A percentile compares a stretch with the other conserved stretches of the same genome.
Conservation (phyloP, 306 rosid species). For the Rubus idaeus region DNA sequence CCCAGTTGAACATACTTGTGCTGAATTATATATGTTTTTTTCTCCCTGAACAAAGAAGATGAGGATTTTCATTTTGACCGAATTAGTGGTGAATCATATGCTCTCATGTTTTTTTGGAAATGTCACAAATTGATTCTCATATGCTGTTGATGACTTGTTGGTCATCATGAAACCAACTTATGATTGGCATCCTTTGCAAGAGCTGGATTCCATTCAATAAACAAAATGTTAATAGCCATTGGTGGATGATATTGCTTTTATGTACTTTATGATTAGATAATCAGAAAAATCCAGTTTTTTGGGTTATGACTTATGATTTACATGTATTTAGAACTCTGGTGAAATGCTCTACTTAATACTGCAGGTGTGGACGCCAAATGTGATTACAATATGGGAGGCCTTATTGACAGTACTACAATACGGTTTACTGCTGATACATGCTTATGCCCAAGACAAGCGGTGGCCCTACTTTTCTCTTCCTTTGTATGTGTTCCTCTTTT, state of each 20-base stretch:
- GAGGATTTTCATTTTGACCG: not conserved
- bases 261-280: not conserved
- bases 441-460: slow-evolving; percentile 97
- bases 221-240: not conserved
- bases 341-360: slow-evolving; percentile 14
- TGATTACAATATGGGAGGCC: slow-evolving; percentile 90
- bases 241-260: not conserved
- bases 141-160: not conserved
- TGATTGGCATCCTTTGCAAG: not conserved
- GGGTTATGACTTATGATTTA: slow-evolving; percentile 7
- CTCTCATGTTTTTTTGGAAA: not conserved
- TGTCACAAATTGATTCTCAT: not conserved
- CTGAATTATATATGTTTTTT: not conserved
- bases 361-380: slow-evolving; percentile 95
- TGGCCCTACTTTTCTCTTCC: slow-evolving; percentile 92
- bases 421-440: slow-evolving; percentile 80
- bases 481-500: slow-evolving; percentile 47
- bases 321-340: slow-evolving; percentile 16
- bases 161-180: not conserved
- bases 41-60: not conserved
- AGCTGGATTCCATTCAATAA: not conserved
- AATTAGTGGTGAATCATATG: not conserved
- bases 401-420: slow-evolving; percentile 79
- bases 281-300: not conserved
- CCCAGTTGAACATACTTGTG: not conserved